phyloP scores from a whole-genome alignment of 2,329 filamentous ascomycete genomes.

The Phoma sp. region DNA sequence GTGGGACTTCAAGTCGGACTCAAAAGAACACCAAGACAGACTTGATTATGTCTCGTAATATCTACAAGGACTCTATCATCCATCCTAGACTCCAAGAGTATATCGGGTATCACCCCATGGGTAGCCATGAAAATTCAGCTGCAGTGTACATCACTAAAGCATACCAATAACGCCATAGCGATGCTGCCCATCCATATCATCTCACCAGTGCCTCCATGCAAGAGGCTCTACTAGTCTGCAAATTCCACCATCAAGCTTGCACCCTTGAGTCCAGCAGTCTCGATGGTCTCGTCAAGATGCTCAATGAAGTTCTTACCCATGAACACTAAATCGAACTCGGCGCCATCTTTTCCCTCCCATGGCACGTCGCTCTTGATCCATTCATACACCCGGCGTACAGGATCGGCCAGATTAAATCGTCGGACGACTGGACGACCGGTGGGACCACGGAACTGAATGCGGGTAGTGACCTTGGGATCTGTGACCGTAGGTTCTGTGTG shows the following conservation, averaged over 20 bases:
- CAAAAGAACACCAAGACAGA: no score
- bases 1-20: no score
- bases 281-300: constrained; percentile 73
- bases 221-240: constrained; percentile 27
- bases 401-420: constrained; percentile 78
- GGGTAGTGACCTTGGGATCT: constrained; percentile 74
- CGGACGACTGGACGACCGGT: constrained; percentile 84
- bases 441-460: constrained; percentile 79
- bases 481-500: constrained; percentile 76
- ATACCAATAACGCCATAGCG: constrained; percentile 11
- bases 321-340: constrained; percentile 85
- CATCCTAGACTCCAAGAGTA: not conserved
- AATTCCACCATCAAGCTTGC: constrained; percentile 97
- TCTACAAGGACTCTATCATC: constrained; percentile 8
- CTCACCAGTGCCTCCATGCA: not conserved
- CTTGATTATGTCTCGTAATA: not conserved
- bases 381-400: constrained; percentile 85
- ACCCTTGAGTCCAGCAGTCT: constrained; percentile 84
- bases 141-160: not conserved
- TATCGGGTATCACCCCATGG: constrained; percentile 7
- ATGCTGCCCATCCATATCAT: not conserved
- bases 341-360: constrained; percentile 78
- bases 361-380: constrained; percentile 88
- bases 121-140: constrained; percentile 1
- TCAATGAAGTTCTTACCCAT: constrained; percentile 88